Conservation (phyloP, 371 early-diverging fungal genomes). For the Mucor sp. region DNA sequence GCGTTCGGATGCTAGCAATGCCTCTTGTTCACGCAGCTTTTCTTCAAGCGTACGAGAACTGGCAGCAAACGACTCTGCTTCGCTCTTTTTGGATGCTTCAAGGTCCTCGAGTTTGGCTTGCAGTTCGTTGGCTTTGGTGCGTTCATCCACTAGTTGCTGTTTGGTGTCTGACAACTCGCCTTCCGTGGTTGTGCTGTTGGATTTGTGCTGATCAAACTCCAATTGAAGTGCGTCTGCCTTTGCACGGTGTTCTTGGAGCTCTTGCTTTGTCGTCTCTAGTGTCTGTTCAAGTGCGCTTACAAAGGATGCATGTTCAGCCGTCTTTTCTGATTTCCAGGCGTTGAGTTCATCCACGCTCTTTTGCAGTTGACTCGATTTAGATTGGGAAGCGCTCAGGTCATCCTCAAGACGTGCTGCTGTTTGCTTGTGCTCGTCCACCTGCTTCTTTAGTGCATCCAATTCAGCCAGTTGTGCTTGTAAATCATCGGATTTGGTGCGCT, state of each 20-base stretch:
- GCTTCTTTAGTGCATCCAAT: neutral
- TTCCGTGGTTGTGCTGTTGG: neutral
- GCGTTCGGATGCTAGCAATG: constrained; percentile 4
- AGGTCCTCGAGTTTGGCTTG: neutral
- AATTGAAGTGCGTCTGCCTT: constrained; percentile 2
- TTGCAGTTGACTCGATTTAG: neutral
- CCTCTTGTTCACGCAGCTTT: neutral
- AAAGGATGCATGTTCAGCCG: neutral
- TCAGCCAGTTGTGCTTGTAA: constrained; percentile 4
- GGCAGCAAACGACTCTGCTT: neutral
- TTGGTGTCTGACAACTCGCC: neutral
- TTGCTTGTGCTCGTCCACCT: neutral
- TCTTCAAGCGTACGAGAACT: neutral
- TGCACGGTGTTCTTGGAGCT: neutral
- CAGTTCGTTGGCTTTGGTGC: constrained; percentile 1
- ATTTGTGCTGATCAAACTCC: constrained; percentile 3
- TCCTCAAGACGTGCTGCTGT: neutral
- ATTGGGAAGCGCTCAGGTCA: neutral
- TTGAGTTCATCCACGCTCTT: neutral
- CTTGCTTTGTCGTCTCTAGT: neutral
- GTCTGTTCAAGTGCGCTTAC: neutral
- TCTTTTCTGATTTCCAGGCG: neutral
- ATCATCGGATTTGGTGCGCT: neutral
- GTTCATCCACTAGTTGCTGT: neutral
- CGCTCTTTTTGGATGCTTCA: neutral